These are phyloP conservation scores for Trichoderma gamsii DNA, from an alignment of 495 filamentous ascomycete species.

Conservation along the genomic window DNA sequence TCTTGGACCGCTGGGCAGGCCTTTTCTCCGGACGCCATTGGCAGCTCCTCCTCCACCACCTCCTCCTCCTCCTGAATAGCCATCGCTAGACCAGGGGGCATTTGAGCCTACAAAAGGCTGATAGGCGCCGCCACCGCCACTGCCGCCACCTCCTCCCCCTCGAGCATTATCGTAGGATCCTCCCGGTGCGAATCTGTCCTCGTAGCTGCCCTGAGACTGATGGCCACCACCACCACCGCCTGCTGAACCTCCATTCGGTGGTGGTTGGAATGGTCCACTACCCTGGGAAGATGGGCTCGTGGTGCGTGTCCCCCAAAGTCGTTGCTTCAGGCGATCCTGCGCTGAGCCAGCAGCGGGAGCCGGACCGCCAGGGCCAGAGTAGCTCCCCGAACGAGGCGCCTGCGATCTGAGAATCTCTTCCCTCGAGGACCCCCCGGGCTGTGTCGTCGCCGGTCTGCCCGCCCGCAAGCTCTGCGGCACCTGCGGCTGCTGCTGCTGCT, in stretches of 20 bases:
- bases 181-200: constrained; percentile 40
- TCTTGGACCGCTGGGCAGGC: constrained; percentile 48
- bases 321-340: constrained; percentile 45
- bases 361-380: constrained; percentile 30
- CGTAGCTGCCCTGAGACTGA: constrained; percentile 31
- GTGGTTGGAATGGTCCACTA: constrained; percentile 34
- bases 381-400: constrained; percentile 21
- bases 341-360: constrained; percentile 31
- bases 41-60: constrained; percentile 28
- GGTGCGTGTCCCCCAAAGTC: constrained; percentile 42
- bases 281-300: constrained; percentile 36
- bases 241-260: constrained; percentile 26
- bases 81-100: constrained; percentile 40
- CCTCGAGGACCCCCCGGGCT: constrained; percentile 18
- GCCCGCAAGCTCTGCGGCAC: constrained; percentile 52
- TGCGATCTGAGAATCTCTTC: constrained; percentile 21
- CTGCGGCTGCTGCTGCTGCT: constrained; percentile 34
- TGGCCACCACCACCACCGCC: constrained; percentile 27
- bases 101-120: constrained; percentile 43
- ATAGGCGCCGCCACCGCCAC: constrained; percentile 26
- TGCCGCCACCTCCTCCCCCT: constrained; percentile 17
- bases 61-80: constrained; percentile 33
- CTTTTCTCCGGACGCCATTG: constrained; percentile 32
- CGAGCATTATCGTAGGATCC: constrained; percentile 29
- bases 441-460: constrained; percentile 31